Percentiles rank a stretch among this genome's conserved stretches.
phyloP scores from a whole-genome alignment of 2,329 filamentous ascomycete species.

The Bretziella fagacearum region DNA sequence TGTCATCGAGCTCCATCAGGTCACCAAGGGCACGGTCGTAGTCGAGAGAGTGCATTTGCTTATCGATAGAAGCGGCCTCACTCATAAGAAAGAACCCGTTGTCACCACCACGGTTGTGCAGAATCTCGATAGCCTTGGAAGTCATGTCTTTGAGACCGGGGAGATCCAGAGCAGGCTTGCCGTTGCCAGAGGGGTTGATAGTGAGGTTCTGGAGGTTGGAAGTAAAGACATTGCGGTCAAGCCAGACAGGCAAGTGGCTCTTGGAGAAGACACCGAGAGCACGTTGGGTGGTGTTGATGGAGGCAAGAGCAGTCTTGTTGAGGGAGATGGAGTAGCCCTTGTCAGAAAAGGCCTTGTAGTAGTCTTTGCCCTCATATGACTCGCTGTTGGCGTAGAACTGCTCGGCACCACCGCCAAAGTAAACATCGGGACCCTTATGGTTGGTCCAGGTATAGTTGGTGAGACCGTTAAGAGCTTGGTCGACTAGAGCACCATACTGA shows the following conservation, averaged over 20 bases:
- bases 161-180: constrained; percentile 50
- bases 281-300: constrained; percentile 39
- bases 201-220: constrained; percentile 48
- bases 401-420: constrained; percentile 69
- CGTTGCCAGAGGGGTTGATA: constrained; percentile 52
- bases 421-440: constrained; percentile 58
- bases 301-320: constrained; percentile 55
- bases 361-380: constrained; percentile 55
- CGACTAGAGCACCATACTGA: constrained; percentile 54
- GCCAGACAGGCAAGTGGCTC: constrained; percentile 64
- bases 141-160: constrained; percentile 84
- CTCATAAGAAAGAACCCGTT: constrained; percentile 79
- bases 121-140: constrained; percentile 65
- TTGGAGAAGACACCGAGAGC: constrained; percentile 64
- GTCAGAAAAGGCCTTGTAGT: constrained; percentile 60
- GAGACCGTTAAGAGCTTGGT: constrained; percentile 59
- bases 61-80: constrained; percentile 72
- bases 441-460: constrained; percentile 70
- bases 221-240: constrained; percentile 68
- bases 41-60: constrained; percentile 75
- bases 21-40: constrained; percentile 76
- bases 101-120: constrained; percentile 47
- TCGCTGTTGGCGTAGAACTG: constrained; percentile 51
- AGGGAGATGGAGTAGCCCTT: constrained; percentile 54
- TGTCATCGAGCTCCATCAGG: constrained; percentile 72